phyloP scores from a whole-genome alignment of 306 rosid species.

The Prinsepia uniflora region DNA sequence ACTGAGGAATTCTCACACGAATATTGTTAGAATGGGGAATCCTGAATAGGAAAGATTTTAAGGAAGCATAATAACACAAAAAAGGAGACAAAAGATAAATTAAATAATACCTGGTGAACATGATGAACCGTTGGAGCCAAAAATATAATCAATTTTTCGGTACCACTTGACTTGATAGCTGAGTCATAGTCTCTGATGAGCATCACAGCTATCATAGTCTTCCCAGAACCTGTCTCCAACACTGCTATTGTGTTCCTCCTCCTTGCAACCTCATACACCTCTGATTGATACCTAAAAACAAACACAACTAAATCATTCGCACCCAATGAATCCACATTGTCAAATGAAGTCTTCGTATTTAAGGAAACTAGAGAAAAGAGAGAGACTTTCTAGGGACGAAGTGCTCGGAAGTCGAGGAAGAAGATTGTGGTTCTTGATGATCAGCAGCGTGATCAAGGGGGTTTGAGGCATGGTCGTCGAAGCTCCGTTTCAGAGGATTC shows the following conservation, averaged over 20 bases:
- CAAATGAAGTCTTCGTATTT: background rate
- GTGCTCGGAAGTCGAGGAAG: conserved; percentile 14
- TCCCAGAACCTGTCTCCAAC: conserved; percentile 80
- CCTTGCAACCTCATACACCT: conserved; percentile 62
- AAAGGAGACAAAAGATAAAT: background rate
- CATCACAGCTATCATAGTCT: conserved; percentile 79
- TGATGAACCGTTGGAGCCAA: conserved; percentile 92
- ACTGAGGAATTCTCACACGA: background rate
- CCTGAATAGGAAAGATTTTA: background rate
- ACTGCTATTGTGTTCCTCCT: conserved; percentile 72
- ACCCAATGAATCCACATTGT: background rate
- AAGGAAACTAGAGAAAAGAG: background rate
- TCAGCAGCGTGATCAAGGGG: conserved; percentile 15
- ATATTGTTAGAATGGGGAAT: background rate
- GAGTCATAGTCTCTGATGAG: conserved; percentile 52
- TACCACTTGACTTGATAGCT: conserved; percentile 37
- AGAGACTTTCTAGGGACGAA: conserved; percentile 60
- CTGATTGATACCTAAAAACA: conserved; percentile 54
- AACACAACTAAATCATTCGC: background rate
- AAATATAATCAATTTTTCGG: conserved; percentile 49
- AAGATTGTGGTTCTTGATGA: conserved; percentile 1
- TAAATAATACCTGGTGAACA: conserved; percentile 60
- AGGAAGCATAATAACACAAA: background rate
- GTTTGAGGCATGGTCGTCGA: conserved; percentile 9
- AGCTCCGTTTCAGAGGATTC: conserved; percentile 24